Conservation (phyloP, 164 flowering plant genomes). For the Magnolia kwangsiensis region DNA sequence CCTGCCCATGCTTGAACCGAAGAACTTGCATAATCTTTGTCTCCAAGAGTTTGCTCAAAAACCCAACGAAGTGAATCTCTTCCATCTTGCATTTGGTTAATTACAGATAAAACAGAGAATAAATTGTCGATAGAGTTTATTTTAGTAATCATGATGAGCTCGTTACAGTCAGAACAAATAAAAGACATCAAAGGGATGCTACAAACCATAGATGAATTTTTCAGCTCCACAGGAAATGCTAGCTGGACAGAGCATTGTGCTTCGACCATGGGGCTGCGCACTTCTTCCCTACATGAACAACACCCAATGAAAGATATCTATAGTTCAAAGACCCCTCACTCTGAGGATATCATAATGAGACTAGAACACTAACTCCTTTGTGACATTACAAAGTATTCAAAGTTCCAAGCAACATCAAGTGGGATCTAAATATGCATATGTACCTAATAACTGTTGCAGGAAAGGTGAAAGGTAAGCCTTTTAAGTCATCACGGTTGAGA, state of each 20-base stretch:
- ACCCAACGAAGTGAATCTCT: conserved; percentile 84
- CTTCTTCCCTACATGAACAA: conserved; percentile 66
- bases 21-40: conserved; percentile 87
- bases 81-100: conserved; percentile 51
- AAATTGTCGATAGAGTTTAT: neutral
- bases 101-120: neutral
- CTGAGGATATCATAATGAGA: neutral
- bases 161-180: neutral
- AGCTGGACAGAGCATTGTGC: conserved; percentile 93
- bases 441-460: conserved; percentile 67
- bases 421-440: neutral
- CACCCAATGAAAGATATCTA: neutral
- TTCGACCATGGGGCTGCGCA: conserved; percentile 93
- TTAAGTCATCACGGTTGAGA: conserved; percentile 80
- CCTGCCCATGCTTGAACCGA: conserved; percentile 97
- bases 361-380: neutral
- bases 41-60: conserved; percentile 86
- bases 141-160: too few species aligned
- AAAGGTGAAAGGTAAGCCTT: conserved; percentile 82
- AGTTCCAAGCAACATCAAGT: neutral
- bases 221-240: conserved; percentile 86
- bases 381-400: neutral
- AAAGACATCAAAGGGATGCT: neutral
- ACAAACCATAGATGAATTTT: conserved; percentile 71
- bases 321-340: neutral